These are phyloP conservation scores for Lenzites betulinus DNA, from an alignment of 768 basidiomycete genomes.

Conservation along the genomic window DNA sequence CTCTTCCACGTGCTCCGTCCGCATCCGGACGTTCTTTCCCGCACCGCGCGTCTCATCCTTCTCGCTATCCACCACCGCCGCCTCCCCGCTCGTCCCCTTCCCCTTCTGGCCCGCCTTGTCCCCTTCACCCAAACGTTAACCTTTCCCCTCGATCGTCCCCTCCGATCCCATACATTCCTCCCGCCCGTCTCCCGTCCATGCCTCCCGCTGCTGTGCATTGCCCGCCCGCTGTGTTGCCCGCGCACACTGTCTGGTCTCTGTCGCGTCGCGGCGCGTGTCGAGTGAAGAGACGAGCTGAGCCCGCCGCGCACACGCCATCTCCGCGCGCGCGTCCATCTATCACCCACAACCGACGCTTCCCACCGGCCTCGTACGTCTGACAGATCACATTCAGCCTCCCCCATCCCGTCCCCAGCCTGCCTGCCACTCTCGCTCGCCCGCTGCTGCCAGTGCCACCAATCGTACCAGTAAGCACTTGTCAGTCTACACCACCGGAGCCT, in stretches of 20 bases:
- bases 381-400: slow-evolving; percentile 6
- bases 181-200: background rate
- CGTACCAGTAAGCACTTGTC: too few relatives aligned
- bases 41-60: background rate
- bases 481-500: too few relatives aligned
- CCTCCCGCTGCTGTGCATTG: background rate
- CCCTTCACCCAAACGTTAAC: slow-evolving; percentile 14
- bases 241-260: background rate
- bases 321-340: slow-evolving; percentile 7
- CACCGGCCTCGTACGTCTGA: background rate
- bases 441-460: too few relatives aligned
- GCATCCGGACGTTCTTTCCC: background rate
- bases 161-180: slow-evolving; percentile 19
- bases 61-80: background rate
- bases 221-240: background rate
- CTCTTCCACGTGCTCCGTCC: slow-evolving; percentile 1
- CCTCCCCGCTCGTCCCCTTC: background rate
- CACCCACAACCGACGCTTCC: slow-evolving; percentile 13
- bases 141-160: slow-evolving; percentile 8
- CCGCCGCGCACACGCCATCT: background rate
- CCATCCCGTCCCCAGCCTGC: too few relatives aligned
- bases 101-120: background rate
- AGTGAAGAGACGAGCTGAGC: too few relatives aligned
- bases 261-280: background rate
- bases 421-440: too few relatives aligned